phyloP scores from a whole-genome alignment of 2,329 filamentous ascomycete genomes.

The Alternaria gansuensis region DNA sequence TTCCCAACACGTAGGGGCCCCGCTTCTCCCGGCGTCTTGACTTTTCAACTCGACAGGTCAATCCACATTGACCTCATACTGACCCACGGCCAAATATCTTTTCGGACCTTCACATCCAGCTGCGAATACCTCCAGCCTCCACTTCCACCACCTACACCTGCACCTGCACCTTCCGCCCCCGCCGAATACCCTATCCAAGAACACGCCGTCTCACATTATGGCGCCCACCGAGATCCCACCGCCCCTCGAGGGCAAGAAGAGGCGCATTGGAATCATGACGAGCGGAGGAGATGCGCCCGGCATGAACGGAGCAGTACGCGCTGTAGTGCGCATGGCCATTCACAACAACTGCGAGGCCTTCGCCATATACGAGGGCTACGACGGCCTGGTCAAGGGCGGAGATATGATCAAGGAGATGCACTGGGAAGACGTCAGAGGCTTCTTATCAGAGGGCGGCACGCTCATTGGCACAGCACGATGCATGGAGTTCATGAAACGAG shows the following conservation, averaged over 20 bases:
- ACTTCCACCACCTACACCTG: conserved; percentile 15
- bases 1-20: conserved; percentile 38
- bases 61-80: conserved; percentile 41
- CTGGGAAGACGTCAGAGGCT: conserved; percentile 95
- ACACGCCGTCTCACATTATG: conserved; percentile 30
- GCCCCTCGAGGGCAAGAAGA: conserved; percentile 60
- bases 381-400: conserved; percentile 89
- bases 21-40: conserved; percentile 28
- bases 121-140: conserved; percentile 18
- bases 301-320: conserved; percentile 91
- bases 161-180: conserved; percentile 10
- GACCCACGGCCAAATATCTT: conserved; percentile 28
- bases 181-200: conserved; percentile 12
- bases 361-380: conserved; percentile 85
- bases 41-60: conserved; percentile 27
- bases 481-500: conserved; percentile 88
- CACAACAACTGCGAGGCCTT: conserved; percentile 68
- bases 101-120: conserved; percentile 13
- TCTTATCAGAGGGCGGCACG: conserved; percentile 91
- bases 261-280: conserved; percentile 88
- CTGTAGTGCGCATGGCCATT: conserved; percentile 90
- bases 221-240: conserved; percentile 45
- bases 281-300: conserved; percentile 93
- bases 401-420: conserved; percentile 86
- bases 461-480: conserved; percentile 95